phyloP scores from a whole-genome alignment of 257 asterid species.

The Petrea volubilis region DNA sequence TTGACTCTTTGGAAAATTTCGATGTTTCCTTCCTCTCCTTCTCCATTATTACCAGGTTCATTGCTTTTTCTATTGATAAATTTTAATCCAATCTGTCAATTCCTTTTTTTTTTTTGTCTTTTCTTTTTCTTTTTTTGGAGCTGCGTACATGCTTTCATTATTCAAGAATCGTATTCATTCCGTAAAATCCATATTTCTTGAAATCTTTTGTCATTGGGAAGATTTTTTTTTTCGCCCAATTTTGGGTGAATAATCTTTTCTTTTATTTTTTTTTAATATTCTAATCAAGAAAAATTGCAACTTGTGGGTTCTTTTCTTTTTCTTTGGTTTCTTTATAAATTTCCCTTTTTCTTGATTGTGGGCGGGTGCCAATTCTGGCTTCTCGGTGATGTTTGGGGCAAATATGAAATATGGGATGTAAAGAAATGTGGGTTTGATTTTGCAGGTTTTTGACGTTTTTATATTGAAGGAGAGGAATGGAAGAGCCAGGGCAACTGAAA shows the following conservation, averaged over 20 bases:
- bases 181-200: slow-evolving; percentile 5
- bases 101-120: neutral
- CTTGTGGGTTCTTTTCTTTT: slow-evolving; percentile 12
- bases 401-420: neutral
- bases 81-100: neutral
- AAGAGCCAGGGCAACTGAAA: slow-evolving; percentile 72
- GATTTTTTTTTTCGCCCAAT: neutral
- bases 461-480: slow-evolving; percentile 59
- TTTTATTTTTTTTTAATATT: neutral
- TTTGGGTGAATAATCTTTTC: neutral
- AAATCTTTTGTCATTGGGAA: neutral
- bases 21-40: slow-evolving; percentile 20
- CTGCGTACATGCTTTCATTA: neutral
- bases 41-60: slow-evolving; percentile 26
- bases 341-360: neutral
- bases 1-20: slow-evolving; percentile 15
- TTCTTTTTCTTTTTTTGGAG: neutral
- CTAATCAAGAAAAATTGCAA: neutral
- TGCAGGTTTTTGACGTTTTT: slow-evolving; percentile 38
- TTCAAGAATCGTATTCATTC: slow-evolving; percentile 3
- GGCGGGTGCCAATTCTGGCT: slow-evolving; percentile 20
- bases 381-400: slow-evolving; percentile 14
- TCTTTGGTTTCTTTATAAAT: neutral
- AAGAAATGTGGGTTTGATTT: neutral
- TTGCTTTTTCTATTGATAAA: neutral